Percentiles rank a stretch among this genome's conserved stretches.
Evolutionary conservation across 768 basidiomycete genomes (phyloP).

Genomic region (Boletus tomentosulus): DNA sequence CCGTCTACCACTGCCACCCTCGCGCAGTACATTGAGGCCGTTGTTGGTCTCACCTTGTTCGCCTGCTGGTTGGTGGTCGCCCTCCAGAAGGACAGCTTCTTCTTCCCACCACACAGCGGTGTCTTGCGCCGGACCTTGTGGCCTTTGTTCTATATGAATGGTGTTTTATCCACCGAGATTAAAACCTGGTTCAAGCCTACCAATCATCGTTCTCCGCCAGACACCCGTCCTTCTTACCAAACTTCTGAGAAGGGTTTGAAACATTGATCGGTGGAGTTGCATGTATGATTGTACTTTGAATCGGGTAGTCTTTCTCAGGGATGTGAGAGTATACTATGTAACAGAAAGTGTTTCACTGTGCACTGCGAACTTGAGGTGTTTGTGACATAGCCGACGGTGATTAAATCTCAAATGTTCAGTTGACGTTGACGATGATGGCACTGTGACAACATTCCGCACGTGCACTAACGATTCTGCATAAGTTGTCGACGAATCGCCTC

Average conservation of each 20-base stretch:
- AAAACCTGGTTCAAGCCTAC: not conserved
- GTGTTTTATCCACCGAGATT: not conserved
- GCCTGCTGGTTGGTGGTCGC: conserved; percentile 54
- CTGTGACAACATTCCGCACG: not conserved
- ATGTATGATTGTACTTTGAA: not conserved
- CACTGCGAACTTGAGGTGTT: not conserved
- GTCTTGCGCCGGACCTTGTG: conserved; percentile 15
- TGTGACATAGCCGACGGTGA: not conserved
- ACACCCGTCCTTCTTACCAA: not conserved
- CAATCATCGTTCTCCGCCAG: not conserved
- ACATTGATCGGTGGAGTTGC: not conserved
- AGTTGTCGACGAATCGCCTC: not conserved
- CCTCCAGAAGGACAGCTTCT: conserved; percentile 34
- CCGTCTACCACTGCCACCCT: conserved; percentile 27
- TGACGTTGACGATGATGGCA: not conserved
- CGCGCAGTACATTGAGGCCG: conserved; percentile 35
- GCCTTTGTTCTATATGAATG: conserved; percentile 19
- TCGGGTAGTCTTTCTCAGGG: not conserved
- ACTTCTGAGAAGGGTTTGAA: not conserved
- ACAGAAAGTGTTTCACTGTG: not conserved
- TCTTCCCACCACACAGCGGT: conserved; percentile 8
- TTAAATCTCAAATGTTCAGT: not conserved
- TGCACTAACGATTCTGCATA: not conserved
- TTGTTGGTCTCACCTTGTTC: conserved; percentile 42
- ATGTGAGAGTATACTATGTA: not conserved